Evolutionary conservation across 257 asterid species (phyloP).

Genomic region (Solanum chmielewskii): DNA sequence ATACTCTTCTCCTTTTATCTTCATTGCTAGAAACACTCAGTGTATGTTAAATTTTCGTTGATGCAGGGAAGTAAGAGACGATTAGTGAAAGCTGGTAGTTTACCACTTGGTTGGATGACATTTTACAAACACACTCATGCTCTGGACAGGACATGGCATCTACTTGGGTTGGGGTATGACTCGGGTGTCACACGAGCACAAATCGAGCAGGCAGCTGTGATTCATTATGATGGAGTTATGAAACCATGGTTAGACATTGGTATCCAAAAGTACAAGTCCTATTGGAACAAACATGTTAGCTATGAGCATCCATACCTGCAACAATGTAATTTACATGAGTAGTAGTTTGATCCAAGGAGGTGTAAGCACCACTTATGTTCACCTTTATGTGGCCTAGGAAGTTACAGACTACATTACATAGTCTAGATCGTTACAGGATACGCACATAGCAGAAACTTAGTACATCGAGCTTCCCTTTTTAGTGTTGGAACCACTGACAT

Average conservation of each 20-base stretch:
- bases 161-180: conserved; percentile 71
- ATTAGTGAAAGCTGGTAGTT: conserved; percentile 61
- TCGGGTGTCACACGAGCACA: conserved; percentile 32
- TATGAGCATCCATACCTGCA: conserved; percentile 65
- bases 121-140: conserved; percentile 50
- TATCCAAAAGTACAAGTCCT: conserved; percentile 50
- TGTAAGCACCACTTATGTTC: conserved; percentile 7
- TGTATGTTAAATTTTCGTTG: neutral
- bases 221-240: conserved; percentile 74
- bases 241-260: conserved; percentile 95
- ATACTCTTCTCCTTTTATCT: neutral
- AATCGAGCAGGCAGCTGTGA: conserved; percentile 54
- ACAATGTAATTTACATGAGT: conserved; percentile 70
- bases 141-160: conserved; percentile 66
- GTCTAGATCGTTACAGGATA: neutral
- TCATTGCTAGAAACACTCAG: neutral
- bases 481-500: neutral
- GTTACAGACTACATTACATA: neutral
- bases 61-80: conserved; percentile 54
- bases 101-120: conserved; percentile 84
- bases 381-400: neutral
- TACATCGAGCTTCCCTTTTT: neutral
- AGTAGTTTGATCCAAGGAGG: conserved; percentile 8
- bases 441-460: neutral
- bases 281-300: conserved; percentile 59